Percentiles rank a stretch among this genome's conserved stretches.
These are phyloP conservation scores for Rubia tinctorum DNA, from an alignment of 305 asterid species.

Conservation along the genomic window DNA sequence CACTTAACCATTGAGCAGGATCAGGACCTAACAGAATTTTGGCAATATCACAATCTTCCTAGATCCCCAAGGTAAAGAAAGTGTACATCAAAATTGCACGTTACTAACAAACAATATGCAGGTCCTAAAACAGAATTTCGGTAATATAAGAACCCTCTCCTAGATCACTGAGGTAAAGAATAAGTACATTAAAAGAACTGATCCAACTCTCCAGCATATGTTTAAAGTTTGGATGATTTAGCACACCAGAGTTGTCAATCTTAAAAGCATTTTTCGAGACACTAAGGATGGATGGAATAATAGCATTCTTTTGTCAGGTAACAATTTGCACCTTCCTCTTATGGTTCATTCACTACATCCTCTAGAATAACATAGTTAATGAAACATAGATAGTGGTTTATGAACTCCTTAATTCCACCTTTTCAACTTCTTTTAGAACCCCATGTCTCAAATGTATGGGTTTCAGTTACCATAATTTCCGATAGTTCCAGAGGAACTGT, in stretches of 20 bases:
- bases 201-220: background rate
- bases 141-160: background rate
- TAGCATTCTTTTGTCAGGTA: slow-evolving; percentile 1
- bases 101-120: background rate
- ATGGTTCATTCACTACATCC: background rate
- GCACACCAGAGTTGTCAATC: background rate
- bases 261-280: background rate
- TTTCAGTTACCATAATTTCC: background rate
- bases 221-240: background rate
- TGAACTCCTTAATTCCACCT: slow-evolving; percentile 1
- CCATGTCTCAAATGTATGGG: background rate
- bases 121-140: background rate
- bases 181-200: background rate
- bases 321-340: background rate
- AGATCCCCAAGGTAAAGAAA: background rate
- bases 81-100: background rate
- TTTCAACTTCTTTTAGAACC: background rate
- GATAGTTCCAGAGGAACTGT: background rate
- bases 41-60: background rate
- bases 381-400: background rate
- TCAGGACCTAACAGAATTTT: background rate
- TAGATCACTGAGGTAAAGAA: background rate
- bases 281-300: background rate
- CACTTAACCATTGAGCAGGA: background rate
- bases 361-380: background rate